A percentile compares a stretch with the other conserved stretches of the same genome.
phyloP scores from a whole-genome alignment of 139 green algal species.

The Klebsormidium nitens region DNA sequence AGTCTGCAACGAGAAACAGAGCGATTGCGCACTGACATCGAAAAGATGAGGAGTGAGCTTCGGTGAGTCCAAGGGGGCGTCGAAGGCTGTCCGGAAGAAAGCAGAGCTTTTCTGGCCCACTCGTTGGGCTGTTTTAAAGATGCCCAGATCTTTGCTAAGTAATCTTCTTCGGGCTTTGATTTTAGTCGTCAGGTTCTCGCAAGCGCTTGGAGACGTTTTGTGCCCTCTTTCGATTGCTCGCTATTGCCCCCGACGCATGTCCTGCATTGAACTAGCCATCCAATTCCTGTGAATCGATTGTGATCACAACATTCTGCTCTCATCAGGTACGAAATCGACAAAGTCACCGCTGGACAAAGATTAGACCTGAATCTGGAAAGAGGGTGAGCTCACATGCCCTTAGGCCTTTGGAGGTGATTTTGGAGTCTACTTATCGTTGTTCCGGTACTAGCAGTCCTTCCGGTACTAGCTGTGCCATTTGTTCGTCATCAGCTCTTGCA shows the following conservation, averaged over 20 bases:
- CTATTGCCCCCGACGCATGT: too few species aligned
- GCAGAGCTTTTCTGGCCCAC: background rate
- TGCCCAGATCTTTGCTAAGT: background rate
- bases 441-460: background rate
- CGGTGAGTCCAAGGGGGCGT: background rate
- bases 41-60: conserved; percentile 5
- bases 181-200: background rate
- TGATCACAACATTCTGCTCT: background rate
- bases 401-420: too few species aligned
- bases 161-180: background rate
- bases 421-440: too few species aligned
- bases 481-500: background rate
- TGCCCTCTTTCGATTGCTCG: background rate
- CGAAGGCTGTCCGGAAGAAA: background rate
- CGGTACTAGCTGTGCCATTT: background rate
- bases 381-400: conserved; percentile 3
- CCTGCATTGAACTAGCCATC: too few species aligned
- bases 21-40: background rate
- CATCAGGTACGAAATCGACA: conserved; percentile 10
- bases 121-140: background rate
- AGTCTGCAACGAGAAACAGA: background rate
- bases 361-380: conserved; percentile 9
- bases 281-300: background rate
- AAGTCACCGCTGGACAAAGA: background rate
- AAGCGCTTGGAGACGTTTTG: background rate